phyloP scores from a whole-genome alignment of 257 asterid species.

The Salvia splendens region DNA sequence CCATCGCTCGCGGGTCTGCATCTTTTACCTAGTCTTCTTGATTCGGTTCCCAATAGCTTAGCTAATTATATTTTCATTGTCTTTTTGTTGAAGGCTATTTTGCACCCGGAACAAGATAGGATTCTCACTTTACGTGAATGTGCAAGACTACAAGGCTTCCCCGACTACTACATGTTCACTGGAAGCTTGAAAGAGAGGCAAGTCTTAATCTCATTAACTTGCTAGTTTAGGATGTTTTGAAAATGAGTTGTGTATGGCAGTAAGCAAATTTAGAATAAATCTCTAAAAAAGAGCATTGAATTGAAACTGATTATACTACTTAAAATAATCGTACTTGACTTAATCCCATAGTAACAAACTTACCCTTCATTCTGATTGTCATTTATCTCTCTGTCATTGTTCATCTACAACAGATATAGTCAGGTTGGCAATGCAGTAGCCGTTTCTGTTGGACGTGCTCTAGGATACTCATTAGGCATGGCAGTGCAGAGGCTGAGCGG shows the following conservation, averaged over 20 bases:
- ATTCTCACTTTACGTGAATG: conserved; percentile 52
- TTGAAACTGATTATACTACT: neutral
- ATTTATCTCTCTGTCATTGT: neutral
- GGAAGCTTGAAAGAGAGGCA: conserved; percentile 56
- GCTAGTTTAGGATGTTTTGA: neutral
- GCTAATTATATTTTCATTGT: conserved; percentile 9
- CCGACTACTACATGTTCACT: conserved; percentile 48
- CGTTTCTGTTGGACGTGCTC: conserved; percentile 52
- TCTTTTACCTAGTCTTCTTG: conserved; percentile 20
- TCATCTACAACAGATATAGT: conserved; percentile 35
- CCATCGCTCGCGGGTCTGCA: conserved; percentile 41
- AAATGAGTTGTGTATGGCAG: neutral
- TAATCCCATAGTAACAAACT: neutral
- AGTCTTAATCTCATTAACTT: conserved; percentile 6
- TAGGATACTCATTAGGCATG: conserved; percentile 54
- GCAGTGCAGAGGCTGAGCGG: conserved; percentile 48
- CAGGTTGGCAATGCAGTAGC: conserved; percentile 65
- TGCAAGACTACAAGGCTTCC: conserved; percentile 61
- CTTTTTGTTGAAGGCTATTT: conserved; percentile 36
- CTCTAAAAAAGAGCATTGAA: neutral
- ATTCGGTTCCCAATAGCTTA: neutral
- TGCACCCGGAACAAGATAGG: conserved; percentile 63
- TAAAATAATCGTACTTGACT: neutral
- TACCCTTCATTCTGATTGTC: neutral
- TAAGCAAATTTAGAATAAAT: neutral